These are phyloP conservation scores for Fusarium metavorans DNA, from an alignment of 2,329 filamentous ascomycete genomes.

Conservation along the genomic window DNA sequence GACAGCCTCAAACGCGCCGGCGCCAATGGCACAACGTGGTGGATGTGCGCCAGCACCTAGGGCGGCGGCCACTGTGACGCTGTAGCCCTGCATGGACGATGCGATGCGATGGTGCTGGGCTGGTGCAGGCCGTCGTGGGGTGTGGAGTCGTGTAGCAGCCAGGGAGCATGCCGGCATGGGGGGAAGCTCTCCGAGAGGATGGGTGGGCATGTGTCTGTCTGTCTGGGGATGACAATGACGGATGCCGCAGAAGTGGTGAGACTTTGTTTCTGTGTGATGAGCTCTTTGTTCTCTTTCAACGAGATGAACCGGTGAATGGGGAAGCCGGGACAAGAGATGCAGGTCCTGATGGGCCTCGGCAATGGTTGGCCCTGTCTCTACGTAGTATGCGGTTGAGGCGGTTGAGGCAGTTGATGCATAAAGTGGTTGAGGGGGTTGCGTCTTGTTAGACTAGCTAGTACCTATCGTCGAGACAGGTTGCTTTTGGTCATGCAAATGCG, in stretches of 20 bases:
- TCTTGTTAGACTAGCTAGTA: slow-evolving; percentile 2
- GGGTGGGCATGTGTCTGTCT: slow-evolving; percentile 4
- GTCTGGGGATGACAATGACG: slow-evolving; percentile 13
- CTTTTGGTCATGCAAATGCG: slow-evolving; percentile 17
- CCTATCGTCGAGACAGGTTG: not conserved
- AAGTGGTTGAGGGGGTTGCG: slow-evolving; percentile 5
- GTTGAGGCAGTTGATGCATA: slow-evolving; percentile 20
- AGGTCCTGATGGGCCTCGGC: not conserved
- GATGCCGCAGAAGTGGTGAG: slow-evolving; percentile 26
- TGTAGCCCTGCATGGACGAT: slow-evolving; percentile 10
- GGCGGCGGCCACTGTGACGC: slow-evolving; percentile 2
- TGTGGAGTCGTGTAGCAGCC: slow-evolving; percentile 29
- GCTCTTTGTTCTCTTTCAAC: slow-evolving; percentile 4
- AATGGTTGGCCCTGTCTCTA: slow-evolving; percentile 16
- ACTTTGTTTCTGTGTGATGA: slow-evolving; percentile 25
- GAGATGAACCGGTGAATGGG: slow-evolving; percentile 2
- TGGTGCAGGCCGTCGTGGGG: slow-evolving; percentile 22
- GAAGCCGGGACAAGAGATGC: slow-evolving; percentile 12
- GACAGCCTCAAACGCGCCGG: slow-evolving; percentile 32
- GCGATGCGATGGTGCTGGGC: slow-evolving; percentile 19
- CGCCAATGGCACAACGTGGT: slow-evolving; percentile 24
- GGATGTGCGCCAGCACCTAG: slow-evolving; percentile 3
- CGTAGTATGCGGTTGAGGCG: slow-evolving; percentile 12
- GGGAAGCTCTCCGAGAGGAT: slow-evolving; percentile 12
- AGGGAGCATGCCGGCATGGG: slow-evolving; percentile 22